phyloP scores from a whole-genome alignment of 2,329 filamentous ascomycete genomes.

The Colletotrichum chlorophyti region DNA sequence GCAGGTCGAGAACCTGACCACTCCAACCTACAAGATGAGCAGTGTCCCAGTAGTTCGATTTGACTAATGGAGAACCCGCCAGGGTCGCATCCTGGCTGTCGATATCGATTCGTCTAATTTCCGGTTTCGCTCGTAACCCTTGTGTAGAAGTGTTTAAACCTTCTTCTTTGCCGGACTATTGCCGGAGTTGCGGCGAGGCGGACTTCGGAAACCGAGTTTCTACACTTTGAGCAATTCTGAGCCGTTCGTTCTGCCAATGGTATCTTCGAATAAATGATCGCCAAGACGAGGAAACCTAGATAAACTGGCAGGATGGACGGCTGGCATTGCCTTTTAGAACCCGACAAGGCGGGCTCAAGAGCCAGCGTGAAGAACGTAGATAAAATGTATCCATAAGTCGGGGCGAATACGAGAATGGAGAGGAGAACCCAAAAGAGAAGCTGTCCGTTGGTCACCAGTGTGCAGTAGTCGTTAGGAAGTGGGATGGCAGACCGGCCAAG shows the following conservation, averaged over 20 bases:
- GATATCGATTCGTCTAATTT: too few relatives aligned
- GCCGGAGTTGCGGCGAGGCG: slow-evolving; percentile 6
- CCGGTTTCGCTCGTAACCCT: too few relatives aligned
- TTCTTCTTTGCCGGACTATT: slow-evolving; percentile 8
- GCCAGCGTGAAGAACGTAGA: background rate
- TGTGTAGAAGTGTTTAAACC: too few relatives aligned
- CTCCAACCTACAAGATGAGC: too few relatives aligned
- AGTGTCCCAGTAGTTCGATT: too few relatives aligned
- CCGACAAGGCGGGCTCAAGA: background rate
- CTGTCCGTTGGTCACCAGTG: background rate
- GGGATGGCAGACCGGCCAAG: slow-evolving; percentile 1
- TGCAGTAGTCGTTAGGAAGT: background rate
- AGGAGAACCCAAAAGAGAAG: background rate
- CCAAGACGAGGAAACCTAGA: slow-evolving; percentile 7
- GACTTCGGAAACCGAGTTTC: slow-evolving; percentile 13
- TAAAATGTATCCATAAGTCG: background rate
- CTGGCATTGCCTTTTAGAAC: slow-evolving; percentile 3
- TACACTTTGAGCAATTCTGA: background rate
- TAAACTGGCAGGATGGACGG: background rate
- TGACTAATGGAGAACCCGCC: too few relatives aligned
- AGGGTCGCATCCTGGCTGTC: too few relatives aligned
- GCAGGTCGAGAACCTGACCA: too few relatives aligned
- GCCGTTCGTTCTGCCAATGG: background rate
- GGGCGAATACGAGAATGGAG: slow-evolving; percentile 10
- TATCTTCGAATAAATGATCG: slow-evolving; percentile 5